Evolutionary conservation across 352 stramenopile genomes (phyloP), one percentile per base, ranked within the genome.

Genomic region (Globisporangium recalcitrans): DNA sequence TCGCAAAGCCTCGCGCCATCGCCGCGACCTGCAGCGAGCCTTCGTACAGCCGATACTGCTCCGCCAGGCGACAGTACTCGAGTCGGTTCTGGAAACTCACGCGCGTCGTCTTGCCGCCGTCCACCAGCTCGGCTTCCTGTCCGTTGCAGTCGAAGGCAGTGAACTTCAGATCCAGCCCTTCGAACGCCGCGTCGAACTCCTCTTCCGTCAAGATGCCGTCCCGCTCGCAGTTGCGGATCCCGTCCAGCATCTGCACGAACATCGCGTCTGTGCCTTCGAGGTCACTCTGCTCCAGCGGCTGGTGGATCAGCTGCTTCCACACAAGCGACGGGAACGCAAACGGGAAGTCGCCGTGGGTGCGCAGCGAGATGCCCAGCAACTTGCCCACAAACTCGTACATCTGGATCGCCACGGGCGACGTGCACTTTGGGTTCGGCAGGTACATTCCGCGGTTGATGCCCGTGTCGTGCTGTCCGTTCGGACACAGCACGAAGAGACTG

Each of bases 361-460:
- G 91, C 27, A 98, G 74, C n/a, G 90, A 96, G 52, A 98, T 96
- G 21, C 95, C 95, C 34, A 98, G 78, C 19, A 98, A 63, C 65
- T 98, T 97, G 14, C 95, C 95, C 4, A 98, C 87, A 70, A 98
- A 98, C 48, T 93, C 80, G 34, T 90, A 98, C 92, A 98, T 98
- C 66, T 96, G 80, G 61, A 91, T 92, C 0, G 87, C 85, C 21
- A 94, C 81, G 10, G 85, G 87, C 21, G 87, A 95, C 60, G 84
- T 93, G 60, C 87, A 96, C 62, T 93, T 92, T 9, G 84, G 84
- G 58, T 96, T 96, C 36, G 87, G 86, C 31, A 96, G 52, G 65
- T 96, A 95, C 85, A 94, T 96, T 52, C 79, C 82, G 13, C 86
- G 82, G 63, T 95, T 95, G 40, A 74, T 80, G 60, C 87, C 87